Evolutionary conservation across 2,329 filamentous ascomycete species (phyloP), one percentile per base, ranked within the genome.

Genomic region (Cercospora zeina): DNA sequence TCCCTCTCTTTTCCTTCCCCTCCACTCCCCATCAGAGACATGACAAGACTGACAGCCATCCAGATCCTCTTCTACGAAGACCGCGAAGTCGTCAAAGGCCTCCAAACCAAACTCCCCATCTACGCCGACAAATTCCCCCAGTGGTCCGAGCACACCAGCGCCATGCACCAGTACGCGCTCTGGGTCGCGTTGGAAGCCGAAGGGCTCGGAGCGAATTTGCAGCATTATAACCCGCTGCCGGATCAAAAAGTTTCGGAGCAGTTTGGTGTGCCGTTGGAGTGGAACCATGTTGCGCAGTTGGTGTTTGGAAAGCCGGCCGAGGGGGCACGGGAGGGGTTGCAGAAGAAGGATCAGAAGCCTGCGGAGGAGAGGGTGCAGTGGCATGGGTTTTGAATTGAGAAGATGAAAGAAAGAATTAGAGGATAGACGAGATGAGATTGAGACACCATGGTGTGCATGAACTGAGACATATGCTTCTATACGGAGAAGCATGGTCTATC

Each of bases 171-270:
- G 81, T 89, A 85, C 78, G 81, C 86, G 67, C 75, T 91, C 69
- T 96, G 92, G 92, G 88, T 87, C 16, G 89, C 88, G 3, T 85
- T 96, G 61, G 89, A 93, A 79, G 83, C 87, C 64, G 91, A 95
- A 75, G 91, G 92, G 31, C 85, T 96, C 61, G 91, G 91, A 68
- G 89, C 88, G 74, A 96, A 93, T 82, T 83, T 96, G 58, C 92
- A 96, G 83, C 92, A 96, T 81, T 96, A 96, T 83, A 95, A 91
- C 84, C 91, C 91, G 19, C 77, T 96, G 62, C 85, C 96, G 69
- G 89, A 96, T 78, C 81, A 83, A 67, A 85, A 87, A 79, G 88
- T 92, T 58, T 78, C 83, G 49, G 80, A 80, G 65, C 80, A 85
- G 69, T 96, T 90, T 89, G 82, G 83, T 61, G 70, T 96, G 33